Evolutionary conservation across 805 yeast species (phyloP).

Genomic region (Candida golubevii): DNA sequence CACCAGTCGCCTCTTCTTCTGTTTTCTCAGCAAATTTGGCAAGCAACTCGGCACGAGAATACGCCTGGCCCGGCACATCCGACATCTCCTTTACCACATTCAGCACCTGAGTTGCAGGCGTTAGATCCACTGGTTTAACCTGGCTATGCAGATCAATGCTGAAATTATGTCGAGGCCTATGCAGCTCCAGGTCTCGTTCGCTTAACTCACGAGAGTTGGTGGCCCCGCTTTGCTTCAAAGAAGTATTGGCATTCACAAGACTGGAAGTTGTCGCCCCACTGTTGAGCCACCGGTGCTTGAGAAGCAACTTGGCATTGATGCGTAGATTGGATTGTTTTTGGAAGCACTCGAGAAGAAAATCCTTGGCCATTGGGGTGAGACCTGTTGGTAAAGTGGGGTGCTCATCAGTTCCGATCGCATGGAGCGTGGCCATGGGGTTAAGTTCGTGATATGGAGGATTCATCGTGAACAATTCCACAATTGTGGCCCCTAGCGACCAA

Average conservation of each 20-base stretch:
- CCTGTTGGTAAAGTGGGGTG: conserved; percentile 63
- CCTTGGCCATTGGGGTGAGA: conserved; percentile 41
- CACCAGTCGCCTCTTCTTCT: background rate
- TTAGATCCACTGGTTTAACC: conserved; percentile 1
- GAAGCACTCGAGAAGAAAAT: conserved; percentile 64
- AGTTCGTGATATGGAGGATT: conserved; percentile 81
- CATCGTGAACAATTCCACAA: conserved; percentile 80
- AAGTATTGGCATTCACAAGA: background rate
- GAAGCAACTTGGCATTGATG: conserved; percentile 49
- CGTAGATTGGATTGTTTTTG: conserved; percentile 64
- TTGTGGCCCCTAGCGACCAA: conserved; percentile 95
- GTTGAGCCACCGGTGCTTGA: conserved; percentile 61
- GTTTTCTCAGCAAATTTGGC: conserved; percentile 26
- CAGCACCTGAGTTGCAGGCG: conserved; percentile 8
- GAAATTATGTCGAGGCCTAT: background rate
- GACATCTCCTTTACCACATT: conserved; percentile 1
- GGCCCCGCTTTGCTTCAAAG: background rate
- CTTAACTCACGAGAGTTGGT: background rate
- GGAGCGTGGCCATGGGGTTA: conserved; percentile 74
- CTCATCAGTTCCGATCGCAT: conserved; percentile 75
- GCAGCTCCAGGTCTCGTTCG: background rate
- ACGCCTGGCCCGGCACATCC: conserved; percentile 2
- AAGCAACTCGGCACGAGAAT: conserved; percentile 26
- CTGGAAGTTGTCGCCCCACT: background rate
- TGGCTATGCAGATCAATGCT: background rate